Evolutionary conservation across 2,329 filamentous ascomycete genomes (phyloP).

Genomic region (Triangularia setosa): DNA sequence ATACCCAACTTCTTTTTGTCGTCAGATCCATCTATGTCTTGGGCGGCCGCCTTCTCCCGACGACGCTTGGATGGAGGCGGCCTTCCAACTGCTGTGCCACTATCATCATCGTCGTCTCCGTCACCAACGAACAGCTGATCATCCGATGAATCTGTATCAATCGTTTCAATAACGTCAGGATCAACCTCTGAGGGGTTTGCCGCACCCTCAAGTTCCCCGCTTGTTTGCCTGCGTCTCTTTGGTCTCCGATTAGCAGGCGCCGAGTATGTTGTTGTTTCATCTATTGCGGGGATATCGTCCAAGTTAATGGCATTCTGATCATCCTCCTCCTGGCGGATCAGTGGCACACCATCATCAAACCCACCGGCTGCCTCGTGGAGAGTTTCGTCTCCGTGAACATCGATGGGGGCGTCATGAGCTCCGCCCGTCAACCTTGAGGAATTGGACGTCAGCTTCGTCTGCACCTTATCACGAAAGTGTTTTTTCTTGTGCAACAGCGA

Average conservation of each 20-base stretch:
- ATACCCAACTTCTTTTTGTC: constrained; percentile 91
- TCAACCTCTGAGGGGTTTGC: constrained; percentile 30
- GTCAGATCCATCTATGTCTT: constrained; percentile 40
- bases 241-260: constrained; percentile 30
- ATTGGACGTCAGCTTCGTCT: constrained; percentile 55
- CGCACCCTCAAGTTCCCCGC: constrained; percentile 33
- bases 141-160: constrained; percentile 22
- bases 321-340: constrained; percentile 53
- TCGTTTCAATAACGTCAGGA: constrained; percentile 15
- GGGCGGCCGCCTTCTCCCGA: constrained; percentile 33
- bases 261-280: constrained; percentile 29
- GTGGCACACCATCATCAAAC: constrained; percentile 12
- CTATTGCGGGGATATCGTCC: constrained; percentile 50
- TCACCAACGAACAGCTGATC: constrained; percentile 13
- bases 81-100: constrained; percentile 36
- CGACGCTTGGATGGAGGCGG: constrained; percentile 43
- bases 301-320: constrained; percentile 46
- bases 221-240: constrained; percentile 30
- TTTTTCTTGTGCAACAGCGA: constrained; percentile 84
- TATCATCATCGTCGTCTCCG: constrained; percentile 27
- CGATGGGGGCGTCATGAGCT: constrained; percentile 50
- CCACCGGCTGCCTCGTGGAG: constrained; percentile 5
- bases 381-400: constrained; percentile 45
- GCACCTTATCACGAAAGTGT: constrained; percentile 59
- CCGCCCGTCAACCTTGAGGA: constrained; percentile 57